Evolutionary conservation across 306 rosid species (phyloP), one percentile per base, ranked within the genome.

Genomic region (Ceratonia siliqua): DNA sequence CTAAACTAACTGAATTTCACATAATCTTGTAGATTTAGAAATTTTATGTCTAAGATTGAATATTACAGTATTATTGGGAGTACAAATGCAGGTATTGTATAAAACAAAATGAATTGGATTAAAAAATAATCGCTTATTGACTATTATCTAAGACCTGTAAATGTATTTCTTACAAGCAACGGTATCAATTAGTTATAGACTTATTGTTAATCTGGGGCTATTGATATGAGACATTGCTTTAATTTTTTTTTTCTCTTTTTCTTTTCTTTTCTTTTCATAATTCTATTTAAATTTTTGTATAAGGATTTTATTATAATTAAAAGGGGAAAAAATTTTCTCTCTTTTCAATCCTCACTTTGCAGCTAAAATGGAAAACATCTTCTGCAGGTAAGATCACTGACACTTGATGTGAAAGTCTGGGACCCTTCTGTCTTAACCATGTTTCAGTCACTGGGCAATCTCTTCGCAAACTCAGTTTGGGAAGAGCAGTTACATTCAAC

Each of bases 331-430:
- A 52, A 61, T 35, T 50, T 36, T 61, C 62, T 76, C 7, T 10
- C 24, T 58, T 27, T 58, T 76, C 30, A 30, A 42, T 74, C 45
- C 46, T 76, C 33, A 68, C 38, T 52, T 42, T 42, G 61, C 33
- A 54, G 32, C 74, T 76, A 20, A 61, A 53, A 35, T 53, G 17
- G 53, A 61, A 21, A 33, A 42, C 53, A 56, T 70, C 25, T 77
- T 32, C 36, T 54, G 65, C 83, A 91, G 97, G 92, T 91, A 74
- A 81, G 97, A 75, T 91, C 97, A 68, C 82, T 91, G 59, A 89
- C 88, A 35, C 97, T 89, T 48, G 97, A 89, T 89, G 97, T 91
- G 75, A 91, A 89, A 82, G 87, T 86, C 50, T 91, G 97, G 97
- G 92, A 91, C 59, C 68, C 87, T 45, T 80, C 88, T 8, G 91